Conservation (phyloP, 495 filamentous ascomycete genomes). For the Hapsidospora chrysogenum region DNA sequence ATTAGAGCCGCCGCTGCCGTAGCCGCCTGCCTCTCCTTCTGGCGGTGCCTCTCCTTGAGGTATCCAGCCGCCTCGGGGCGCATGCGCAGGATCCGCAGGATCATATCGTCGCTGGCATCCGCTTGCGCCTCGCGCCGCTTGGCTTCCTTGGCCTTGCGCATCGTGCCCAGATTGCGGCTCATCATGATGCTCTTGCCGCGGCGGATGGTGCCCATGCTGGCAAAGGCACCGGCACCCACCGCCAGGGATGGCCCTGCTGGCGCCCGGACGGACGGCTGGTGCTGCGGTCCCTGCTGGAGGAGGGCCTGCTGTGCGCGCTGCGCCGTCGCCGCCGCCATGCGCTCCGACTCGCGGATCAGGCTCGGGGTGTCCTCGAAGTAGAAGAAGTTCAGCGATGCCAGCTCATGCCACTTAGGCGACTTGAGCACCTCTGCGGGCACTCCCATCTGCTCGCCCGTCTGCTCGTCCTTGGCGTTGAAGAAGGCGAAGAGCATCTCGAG, state of each 20-base stretch:
- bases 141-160: constrained; percentile 88
- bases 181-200: constrained; percentile 91
- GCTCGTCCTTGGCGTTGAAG: constrained; percentile 81
- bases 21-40: constrained; percentile 85
- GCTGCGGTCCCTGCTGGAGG: constrained; percentile 11
- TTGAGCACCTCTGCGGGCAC: constrained; percentile 83
- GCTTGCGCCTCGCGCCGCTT: constrained; percentile 91
- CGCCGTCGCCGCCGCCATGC: constrained; percentile 84
- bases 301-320: constrained; percentile 52
- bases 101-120: constrained; percentile 97
- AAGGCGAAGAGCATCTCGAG: constrained; percentile 82
- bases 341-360: constrained; percentile 80
- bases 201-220: constrained; percentile 55
- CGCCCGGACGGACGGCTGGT: constrained; percentile 41
- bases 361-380: constrained; percentile 89
- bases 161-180: constrained; percentile 85
- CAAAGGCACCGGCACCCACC: constrained; percentile 34
- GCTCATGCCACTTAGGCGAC: constrained; percentile 95
- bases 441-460: constrained; percentile 66
- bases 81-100: constrained; percentile 90
- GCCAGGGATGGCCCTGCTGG: constrained; percentile 52
- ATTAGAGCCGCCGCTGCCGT: constrained; percentile 86
- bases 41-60: constrained; percentile 74
- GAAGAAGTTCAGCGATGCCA: constrained; percentile 92
- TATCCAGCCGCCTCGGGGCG: constrained; percentile 84